Evolutionary conservation across 139 green algal genomes (phyloP).

Genomic region (Auxenochlorella protothecoides): DNA sequence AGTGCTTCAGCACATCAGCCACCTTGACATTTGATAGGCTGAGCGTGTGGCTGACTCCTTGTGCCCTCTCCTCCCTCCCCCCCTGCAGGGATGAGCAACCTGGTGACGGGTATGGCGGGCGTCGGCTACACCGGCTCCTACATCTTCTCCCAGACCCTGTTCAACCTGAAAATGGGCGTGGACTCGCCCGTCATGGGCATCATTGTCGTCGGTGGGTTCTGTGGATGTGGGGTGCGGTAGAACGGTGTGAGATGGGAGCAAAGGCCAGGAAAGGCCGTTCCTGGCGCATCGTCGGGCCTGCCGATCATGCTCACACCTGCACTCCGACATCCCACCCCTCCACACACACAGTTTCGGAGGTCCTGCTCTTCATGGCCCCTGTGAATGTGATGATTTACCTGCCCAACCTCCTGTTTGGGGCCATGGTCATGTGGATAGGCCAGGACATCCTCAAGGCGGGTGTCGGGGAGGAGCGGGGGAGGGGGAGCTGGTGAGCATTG

Average conservation of each 20-base stretch:
- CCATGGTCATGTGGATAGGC: constrained; percentile 66
- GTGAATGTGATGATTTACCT: constrained; percentile 37
- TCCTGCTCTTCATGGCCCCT: constrained; percentile 52
- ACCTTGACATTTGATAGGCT: too few species aligned
- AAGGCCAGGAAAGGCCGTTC: not conserved
- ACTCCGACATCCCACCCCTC: not conserved
- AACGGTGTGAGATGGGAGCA: not conserved
- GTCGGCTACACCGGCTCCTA: constrained; percentile 67
- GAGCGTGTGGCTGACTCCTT: not conserved
- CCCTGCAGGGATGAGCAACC: constrained; percentile 48
- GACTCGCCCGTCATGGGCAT: constrained; percentile 20
- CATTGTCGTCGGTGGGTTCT: constrained; percentile 10
- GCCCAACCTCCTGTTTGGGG: constrained; percentile 47
- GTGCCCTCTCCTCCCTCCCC: not conserved
- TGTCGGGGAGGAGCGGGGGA: constrained; percentile 29
- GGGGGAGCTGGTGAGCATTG: too few species aligned
- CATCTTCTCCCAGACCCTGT: constrained; percentile 64
- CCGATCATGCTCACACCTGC: not conserved
- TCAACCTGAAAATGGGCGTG: constrained; percentile 31
- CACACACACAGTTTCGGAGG: constrained; percentile 23
- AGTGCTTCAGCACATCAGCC: too few species aligned
- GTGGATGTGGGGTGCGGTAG: not conserved
- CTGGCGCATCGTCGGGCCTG: not conserved
- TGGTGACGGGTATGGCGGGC: constrained; percentile 41
- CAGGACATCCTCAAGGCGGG: constrained; percentile 55